phyloP scores from a whole-genome alignment of 2,329 filamentous ascomycete genomes.

The Talaromyces rugulosus region DNA sequence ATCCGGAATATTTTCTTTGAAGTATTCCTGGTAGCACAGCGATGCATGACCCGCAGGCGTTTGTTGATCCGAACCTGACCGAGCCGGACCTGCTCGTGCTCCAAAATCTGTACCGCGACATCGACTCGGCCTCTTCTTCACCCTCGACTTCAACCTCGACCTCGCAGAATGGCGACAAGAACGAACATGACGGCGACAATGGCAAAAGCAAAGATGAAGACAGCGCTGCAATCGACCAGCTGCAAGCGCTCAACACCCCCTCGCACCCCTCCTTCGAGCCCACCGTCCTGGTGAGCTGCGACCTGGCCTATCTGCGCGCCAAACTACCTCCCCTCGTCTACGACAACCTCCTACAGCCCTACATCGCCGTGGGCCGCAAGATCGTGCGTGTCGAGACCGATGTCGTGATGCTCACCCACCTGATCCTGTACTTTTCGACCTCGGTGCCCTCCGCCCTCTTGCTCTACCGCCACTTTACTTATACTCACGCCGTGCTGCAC shows the following conservation, averaged over 20 bases:
- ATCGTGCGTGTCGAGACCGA: constrained; percentile 65
- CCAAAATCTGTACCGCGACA: constrained; percentile 10
- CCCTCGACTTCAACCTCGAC: background rate
- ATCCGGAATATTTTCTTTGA: background rate
- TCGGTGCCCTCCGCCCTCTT: constrained; percentile 64
- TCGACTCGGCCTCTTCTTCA: background rate
- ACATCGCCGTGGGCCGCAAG: constrained; percentile 51
- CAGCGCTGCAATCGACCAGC: constrained; percentile 30
- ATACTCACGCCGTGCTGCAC: constrained; percentile 64
- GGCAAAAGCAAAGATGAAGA: background rate
- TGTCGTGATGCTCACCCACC: constrained; percentile 73
- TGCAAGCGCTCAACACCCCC: constrained; percentile 49
- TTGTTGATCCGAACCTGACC: constrained; percentile 8
- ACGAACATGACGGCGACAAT: background rate
- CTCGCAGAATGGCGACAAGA: background rate
- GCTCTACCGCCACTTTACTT: constrained; percentile 64
- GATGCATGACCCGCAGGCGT: constrained; percentile 7
- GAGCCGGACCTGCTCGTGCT: constrained; percentile 10
- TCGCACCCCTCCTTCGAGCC: constrained; percentile 48
- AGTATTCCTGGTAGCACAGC: background rate
- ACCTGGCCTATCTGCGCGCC: constrained; percentile 42
- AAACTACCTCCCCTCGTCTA: constrained; percentile 31
- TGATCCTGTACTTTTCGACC: constrained; percentile 67
- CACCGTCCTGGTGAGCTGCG: constrained; percentile 53
- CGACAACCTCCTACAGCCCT: constrained; percentile 55